Conservation (phyloP, 2,329 filamentous ascomycete genomes). For the Monosporascus sp. region DNA sequence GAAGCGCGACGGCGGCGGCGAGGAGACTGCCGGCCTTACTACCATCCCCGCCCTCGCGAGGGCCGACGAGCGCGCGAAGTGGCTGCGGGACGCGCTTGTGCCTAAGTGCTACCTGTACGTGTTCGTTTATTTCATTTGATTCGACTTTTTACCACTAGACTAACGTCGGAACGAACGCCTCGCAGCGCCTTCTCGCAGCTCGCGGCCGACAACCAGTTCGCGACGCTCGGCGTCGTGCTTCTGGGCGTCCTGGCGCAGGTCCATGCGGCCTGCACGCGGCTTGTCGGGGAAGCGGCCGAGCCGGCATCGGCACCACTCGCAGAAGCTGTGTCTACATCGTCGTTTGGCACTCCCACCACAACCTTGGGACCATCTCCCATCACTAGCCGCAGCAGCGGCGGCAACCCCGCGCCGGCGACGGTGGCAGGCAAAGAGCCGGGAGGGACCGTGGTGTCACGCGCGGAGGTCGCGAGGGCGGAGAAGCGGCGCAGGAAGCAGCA, state of each 20-base stretch:
- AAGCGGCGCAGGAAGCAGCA: conserved; percentile 6
- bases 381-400: background rate
- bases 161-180: background rate
- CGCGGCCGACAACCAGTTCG: conserved; percentile 67
- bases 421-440: background rate
- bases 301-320: background rate
- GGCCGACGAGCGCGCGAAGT: conserved; percentile 26
- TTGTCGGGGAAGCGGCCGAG: conserved; percentile 24
- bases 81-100: conserved; percentile 35
- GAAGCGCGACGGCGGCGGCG: conserved; percentile 25
- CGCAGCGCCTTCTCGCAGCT: conserved; percentile 62
- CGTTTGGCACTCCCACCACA: background rate
- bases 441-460: conserved; percentile 20
- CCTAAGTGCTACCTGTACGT: conserved; percentile 42
- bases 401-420: background rate
- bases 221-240: conserved; percentile 65
- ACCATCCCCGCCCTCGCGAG: background rate
- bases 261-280: conserved; percentile 36
- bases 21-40: background rate
- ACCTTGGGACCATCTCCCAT: background rate
- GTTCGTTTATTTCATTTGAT: background rate
- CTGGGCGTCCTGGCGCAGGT: conserved; percentile 60
- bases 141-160: background rate
- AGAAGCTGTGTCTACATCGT: background rate
- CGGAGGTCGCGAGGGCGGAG: conserved; percentile 18